Base-by-base conservation (phyloP, 2,329 filamentous ascomycete species). In the Boeremia exigua region DNA sequence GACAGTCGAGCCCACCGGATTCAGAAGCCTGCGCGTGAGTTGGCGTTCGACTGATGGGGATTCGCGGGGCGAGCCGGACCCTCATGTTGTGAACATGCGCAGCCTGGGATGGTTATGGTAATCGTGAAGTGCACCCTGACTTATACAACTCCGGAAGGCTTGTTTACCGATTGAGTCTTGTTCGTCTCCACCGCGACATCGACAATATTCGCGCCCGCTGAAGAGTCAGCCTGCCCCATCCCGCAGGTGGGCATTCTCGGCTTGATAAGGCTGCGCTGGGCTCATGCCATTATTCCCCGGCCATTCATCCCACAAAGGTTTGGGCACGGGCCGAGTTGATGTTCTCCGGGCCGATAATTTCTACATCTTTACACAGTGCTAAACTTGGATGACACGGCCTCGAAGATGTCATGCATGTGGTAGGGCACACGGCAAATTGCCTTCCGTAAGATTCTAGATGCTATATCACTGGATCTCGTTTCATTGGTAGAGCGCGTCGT, bases 1-100 rank as follows among this genome's bases (percentile, higher is more conserved):
- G 61, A 59, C 45, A 51, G 51, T 51, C 30, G 43, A 62, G 49
- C 58, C 67, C 62, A 68, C 68, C 67, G 68, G 67, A 70, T 61
- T 34, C 19, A 58, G 55, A 61, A 54, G 48, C 42, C 34, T 48
- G 46, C 32, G 63, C 63, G 60, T 69, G 66, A 63, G 66, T 48
- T 71, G 70, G 67, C 69, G 56, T 54, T 57, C 52, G 58, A 60
- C 38, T 46, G 48, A 37, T 25, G 47, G 23, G 32, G 12, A 45
- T 38, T 46, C 58, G 52, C 63, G 65, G 63, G 37, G 55, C 58
- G 63, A 61, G 58, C 61, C 58, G 59, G 34, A 28, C 38, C 28
- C 44, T 54, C 25, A 28, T 46, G 30, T 14, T 49, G 30, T 45
- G 30, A 36, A 46, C 19, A 47, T 42, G 48, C 25, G 33, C 33